Conservation (phyloP, 140 eudicot species). For the Ambrosia hybrid region DNA sequence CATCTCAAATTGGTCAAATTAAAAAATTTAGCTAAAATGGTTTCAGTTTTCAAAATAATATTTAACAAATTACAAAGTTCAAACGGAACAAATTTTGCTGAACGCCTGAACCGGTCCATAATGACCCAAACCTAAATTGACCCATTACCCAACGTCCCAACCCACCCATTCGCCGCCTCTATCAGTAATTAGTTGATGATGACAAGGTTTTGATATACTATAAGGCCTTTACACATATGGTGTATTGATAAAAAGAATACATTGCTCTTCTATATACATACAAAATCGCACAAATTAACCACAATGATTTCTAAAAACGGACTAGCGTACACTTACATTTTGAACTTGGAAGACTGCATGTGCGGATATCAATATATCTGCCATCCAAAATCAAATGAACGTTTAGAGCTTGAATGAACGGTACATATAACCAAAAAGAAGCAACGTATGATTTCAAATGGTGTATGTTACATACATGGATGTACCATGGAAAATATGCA, state of each 20-base stretch:
- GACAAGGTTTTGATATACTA: too few species aligned
- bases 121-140: too few species aligned
- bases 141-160: too few species aligned
- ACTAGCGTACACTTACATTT: slow-evolving; percentile 48
- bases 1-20: neutral
- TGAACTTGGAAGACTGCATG: slow-evolving; percentile 72
- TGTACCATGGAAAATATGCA: neutral
- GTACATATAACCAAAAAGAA: neutral
- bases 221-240: too few species aligned
- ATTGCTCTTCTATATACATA: too few species aligned
- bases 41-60: too few species aligned
- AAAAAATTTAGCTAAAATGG: neutral
- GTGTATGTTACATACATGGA: neutral
- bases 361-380: slow-evolving; percentile 85
- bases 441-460: neutral
- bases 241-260: too few species aligned
- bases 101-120: too few species aligned
- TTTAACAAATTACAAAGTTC: too few species aligned
- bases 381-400: slow-evolving; percentile 29
- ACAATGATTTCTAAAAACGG: neutral
- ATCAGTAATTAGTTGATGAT: too few species aligned
- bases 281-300: neutral
- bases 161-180: too few species aligned
- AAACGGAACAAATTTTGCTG: too few species aligned
- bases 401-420: slow-evolving; percentile 23